Evolutionary conservation across 1,284 basidiomycete species (phyloP).

Genomic region (Microstroma glucosiphilum): DNA sequence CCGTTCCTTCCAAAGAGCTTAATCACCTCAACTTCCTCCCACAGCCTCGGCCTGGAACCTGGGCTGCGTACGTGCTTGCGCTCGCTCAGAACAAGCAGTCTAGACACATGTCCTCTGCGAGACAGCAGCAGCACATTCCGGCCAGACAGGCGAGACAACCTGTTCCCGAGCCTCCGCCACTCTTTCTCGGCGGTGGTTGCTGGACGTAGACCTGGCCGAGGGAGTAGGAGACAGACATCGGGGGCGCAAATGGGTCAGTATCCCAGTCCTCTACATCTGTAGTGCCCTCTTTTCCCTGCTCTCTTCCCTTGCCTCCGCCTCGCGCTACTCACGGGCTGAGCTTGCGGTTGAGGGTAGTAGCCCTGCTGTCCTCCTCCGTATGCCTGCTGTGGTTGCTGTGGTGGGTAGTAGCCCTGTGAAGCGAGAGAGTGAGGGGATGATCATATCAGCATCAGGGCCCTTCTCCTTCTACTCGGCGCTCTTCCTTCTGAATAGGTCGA

Average conservation of each 20-base stretch:
- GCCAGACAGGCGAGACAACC: slow-evolving; percentile 1
- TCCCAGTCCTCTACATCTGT: too few species aligned
- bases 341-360: slow-evolving; percentile 4
- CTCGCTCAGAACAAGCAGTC: not conserved
- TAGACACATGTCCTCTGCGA: slow-evolving; percentile 1
- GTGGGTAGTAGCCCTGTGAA: slow-evolving; percentile 3
- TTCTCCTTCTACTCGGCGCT: not conserved
- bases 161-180: not conserved
- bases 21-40: too few species aligned
- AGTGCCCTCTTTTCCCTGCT: too few species aligned
- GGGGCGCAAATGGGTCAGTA: not conserved
- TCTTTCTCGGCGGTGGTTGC: not conserved
- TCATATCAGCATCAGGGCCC: not conserved
- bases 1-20: too few species aligned
- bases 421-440: not conserved
- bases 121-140: slow-evolving; percentile 2
- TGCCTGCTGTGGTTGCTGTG: not conserved
- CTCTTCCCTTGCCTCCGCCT: too few species aligned
- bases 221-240: not conserved
- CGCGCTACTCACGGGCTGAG: not conserved
- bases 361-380: slow-evolving; percentile 3
- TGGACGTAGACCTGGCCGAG: slow-evolving; percentile 6
- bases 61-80: too few species aligned
- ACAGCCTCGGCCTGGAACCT: too few species aligned
- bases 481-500: not conserved